Evolutionary conservation across 257 asterid species (phyloP).

Genomic region (Fraxinus excelsior): DNA sequence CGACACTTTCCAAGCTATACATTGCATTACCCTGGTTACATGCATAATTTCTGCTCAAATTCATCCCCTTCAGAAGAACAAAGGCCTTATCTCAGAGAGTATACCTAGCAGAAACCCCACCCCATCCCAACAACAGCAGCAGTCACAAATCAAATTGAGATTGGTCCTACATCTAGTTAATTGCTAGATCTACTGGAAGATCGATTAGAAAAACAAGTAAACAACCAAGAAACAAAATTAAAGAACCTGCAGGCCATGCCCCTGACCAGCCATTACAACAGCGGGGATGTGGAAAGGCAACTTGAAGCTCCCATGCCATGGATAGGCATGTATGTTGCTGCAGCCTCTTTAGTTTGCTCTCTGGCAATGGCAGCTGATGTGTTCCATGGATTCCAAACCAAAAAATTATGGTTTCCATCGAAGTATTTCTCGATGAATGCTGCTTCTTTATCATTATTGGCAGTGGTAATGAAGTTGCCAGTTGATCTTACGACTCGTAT

Average conservation of each 20-base stretch:
- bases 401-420: slow-evolving; percentile 44
- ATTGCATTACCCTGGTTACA: no score
- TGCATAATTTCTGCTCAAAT: no score
- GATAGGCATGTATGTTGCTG: slow-evolving; percentile 39
- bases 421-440: slow-evolving; percentile 41
- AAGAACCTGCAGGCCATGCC: not conserved
- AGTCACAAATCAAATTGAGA: not conserved
- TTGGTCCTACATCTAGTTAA: not conserved
- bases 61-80: no score
- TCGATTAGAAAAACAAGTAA: not conserved
- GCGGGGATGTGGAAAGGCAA: not conserved
- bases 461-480: slow-evolving; percentile 45
- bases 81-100: no score
- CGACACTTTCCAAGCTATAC: no score
- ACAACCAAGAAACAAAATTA: not conserved
- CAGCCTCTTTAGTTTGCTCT: slow-evolving; percentile 34
- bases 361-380: slow-evolving; percentile 46
- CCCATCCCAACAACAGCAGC: no score
- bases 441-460: slow-evolving; percentile 37
- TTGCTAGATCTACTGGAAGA: not conserved
- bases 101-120: no score
- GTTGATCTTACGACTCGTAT: slow-evolving; percentile 39
- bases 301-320: slow-evolving; percentile 35
- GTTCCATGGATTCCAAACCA: slow-evolving; percentile 33
- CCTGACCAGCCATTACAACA: not conserved